phyloP scores from a whole-genome alignment of 2,329 filamentous ascomycete species.

The Elsinoe perseae region DNA sequence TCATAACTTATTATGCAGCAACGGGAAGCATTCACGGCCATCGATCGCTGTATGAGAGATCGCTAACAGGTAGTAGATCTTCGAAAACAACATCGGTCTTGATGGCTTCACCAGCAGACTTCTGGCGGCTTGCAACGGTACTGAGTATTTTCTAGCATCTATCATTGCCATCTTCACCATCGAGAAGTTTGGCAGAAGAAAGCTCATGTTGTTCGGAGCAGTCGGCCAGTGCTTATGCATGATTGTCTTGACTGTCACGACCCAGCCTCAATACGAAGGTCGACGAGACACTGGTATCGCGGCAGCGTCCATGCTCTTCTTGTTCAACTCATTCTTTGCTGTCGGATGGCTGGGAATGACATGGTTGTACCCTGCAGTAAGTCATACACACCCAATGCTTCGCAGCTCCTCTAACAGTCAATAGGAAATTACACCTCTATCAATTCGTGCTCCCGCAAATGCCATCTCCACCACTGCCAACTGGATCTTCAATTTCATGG shows the following conservation, averaged over 20 bases:
- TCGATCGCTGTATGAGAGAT: background rate
- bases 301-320: slow-evolving; percentile 32
- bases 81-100: slow-evolving; percentile 21
- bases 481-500: slow-evolving; percentile 51
- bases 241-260: slow-evolving; percentile 17
- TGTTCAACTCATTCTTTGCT: slow-evolving; percentile 34
- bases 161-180: slow-evolving; percentile 25
- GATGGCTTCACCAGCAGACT: slow-evolving; percentile 20
- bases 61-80: slow-evolving; percentile 15
- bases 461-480: slow-evolving; percentile 44
- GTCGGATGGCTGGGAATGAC: slow-evolving; percentile 31
- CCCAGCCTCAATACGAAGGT: slow-evolving; percentile 13
- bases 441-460: slow-evolving; percentile 30
- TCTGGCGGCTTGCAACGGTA: slow-evolving; percentile 25
- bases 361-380: slow-evolving; percentile 27
- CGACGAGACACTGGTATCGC: slow-evolving; percentile 27
- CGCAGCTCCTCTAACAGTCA: background rate
- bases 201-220: slow-evolving; percentile 25
- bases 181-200: slow-evolving; percentile 26
- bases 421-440: slow-evolving; percentile 29
- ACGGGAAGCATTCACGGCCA: background rate
- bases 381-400: background rate
- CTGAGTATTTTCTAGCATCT: slow-evolving; percentile 25
- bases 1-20: slow-evolving; percentile 22
- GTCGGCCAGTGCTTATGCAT: slow-evolving; percentile 25